Evolutionary conservation across 495 filamentous ascomycete genomes (phyloP).

Genomic region (Viridothelium virens): DNA sequence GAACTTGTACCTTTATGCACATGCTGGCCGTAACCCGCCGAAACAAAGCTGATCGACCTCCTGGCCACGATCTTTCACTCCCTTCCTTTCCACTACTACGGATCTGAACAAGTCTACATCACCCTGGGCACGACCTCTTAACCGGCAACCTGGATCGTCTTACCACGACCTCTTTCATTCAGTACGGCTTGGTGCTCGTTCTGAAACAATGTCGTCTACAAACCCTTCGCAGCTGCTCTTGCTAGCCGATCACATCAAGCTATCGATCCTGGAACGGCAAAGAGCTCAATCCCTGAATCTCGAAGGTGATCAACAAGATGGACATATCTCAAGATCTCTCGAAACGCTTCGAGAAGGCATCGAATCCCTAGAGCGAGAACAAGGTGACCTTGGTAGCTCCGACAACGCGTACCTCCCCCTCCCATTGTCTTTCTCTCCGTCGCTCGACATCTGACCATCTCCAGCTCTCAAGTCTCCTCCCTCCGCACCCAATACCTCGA

Average conservation of each 20-base stretch:
- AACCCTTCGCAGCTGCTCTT: constrained; percentile 55
- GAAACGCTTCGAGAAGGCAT: constrained; percentile 80
- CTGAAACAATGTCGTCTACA: constrained; percentile 45
- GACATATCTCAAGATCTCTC: constrained; percentile 80
- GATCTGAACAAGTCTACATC: not conserved
- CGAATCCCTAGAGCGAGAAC: constrained; percentile 61
- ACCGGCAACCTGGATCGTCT: constrained; percentile 2
- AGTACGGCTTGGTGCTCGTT: constrained; percentile 10
- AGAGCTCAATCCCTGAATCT: constrained; percentile 75
- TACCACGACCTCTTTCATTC: constrained; percentile 12
- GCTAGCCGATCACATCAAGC: constrained; percentile 70
- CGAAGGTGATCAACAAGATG: constrained; percentile 75
- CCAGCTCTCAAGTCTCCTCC: constrained; percentile 29
- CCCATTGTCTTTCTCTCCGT: not conserved
- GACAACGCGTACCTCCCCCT: constrained; percentile 11
- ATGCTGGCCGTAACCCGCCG: not conserved
- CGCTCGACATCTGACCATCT: constrained; percentile 2
- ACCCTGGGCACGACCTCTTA: not conserved
- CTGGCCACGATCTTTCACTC: not conserved
- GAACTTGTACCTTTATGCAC: not conserved
- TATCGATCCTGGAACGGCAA: constrained; percentile 78
- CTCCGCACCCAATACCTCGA: constrained; percentile 49
- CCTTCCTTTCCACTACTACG: not conserved
- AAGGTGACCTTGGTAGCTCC: constrained; percentile 48
- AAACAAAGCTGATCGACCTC: not conserved